A percentile compares a stretch with the other conserved stretches of the same genome.
Evolutionary conservation across 345 rosid genomes (phyloP).

Genomic region (Toxicodendron radicans): DNA sequence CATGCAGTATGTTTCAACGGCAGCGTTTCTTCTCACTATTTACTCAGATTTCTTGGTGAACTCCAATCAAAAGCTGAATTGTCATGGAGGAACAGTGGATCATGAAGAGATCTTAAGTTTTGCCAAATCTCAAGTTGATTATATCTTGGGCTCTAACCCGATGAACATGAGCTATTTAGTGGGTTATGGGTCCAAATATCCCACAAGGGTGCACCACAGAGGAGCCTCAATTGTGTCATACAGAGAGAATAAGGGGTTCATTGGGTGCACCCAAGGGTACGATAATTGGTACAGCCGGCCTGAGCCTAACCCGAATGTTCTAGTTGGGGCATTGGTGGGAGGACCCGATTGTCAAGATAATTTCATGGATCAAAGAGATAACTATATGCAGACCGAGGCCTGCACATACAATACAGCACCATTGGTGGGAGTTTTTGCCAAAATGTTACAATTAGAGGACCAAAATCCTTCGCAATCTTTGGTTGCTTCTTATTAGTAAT

Average conservation of each 20-base stretch:
- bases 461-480: constrained; percentile 29
- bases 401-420: constrained; percentile 76
- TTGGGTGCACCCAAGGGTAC: constrained; percentile 95
- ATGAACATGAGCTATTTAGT: constrained; percentile 83
- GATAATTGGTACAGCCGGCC: constrained; percentile 48
- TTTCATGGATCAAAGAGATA: constrained; percentile 53
- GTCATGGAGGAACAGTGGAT: constrained; percentile 40
- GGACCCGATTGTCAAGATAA: constrained; percentile 57
- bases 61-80: constrained; percentile 41
- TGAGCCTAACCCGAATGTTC: constrained; percentile 53
- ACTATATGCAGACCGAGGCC: constrained; percentile 71
- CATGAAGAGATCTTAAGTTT: constrained; percentile 51
- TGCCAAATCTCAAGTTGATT: constrained; percentile 80
- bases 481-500: constrained; percentile 58
- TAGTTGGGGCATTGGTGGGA: constrained; percentile 66
- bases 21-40: constrained; percentile 70
- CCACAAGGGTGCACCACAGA: constrained; percentile 81
- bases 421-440: constrained; percentile 66
- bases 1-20: constrained; percentile 87
- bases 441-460: constrained; percentile 47
- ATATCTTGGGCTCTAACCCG: constrained; percentile 81
- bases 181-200: constrained; percentile 71
- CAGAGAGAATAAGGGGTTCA: constrained; percentile 72
- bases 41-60: constrained; percentile 64
- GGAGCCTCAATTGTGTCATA: constrained; percentile 85